phyloP scores from a whole-genome alignment of 2,329 filamentous ascomycete species.

The Salinomyces thailandicus region DNA sequence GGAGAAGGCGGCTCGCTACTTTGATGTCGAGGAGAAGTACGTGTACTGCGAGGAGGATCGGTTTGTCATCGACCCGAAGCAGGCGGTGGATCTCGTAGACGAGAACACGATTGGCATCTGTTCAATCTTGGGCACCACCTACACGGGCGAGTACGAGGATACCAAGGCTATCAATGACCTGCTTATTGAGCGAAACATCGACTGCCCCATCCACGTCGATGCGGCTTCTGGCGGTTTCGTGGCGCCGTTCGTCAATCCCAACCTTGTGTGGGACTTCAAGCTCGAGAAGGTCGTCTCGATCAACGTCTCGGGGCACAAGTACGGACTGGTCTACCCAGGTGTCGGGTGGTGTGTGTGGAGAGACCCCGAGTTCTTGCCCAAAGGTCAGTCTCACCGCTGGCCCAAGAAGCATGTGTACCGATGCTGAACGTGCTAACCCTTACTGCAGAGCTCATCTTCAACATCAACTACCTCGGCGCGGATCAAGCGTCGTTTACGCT shows the following conservation, averaged over 20 bases:
- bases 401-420: background rate
- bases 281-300: conserved; percentile 83
- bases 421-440: background rate
- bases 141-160: conserved; percentile 93
- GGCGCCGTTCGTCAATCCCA: conserved; percentile 76
- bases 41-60: conserved; percentile 52
- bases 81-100: conserved; percentile 51
- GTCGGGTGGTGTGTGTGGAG: conserved; percentile 94
- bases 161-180: conserved; percentile 86
- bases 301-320: conserved; percentile 90
- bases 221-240: conserved; percentile 89
- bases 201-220: conserved; percentile 86
- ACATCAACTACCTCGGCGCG: conserved; percentile 96
- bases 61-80: conserved; percentile 53
- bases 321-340: conserved; percentile 71
- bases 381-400: conserved; percentile 30
- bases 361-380: conserved; percentile 67
- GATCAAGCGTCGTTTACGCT: conserved; percentile 93
- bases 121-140: conserved; percentile 81
- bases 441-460: conserved; percentile 72
- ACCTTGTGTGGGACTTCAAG: conserved; percentile 84
- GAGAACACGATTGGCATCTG: conserved; percentile 84
- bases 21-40: conserved; percentile 80
- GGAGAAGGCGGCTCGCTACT: conserved; percentile 59
- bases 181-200: conserved; percentile 60